phyloP scores from a whole-genome alignment of 2,329 filamentous ascomycete genomes.

The Westerdykella aurantiaca region DNA sequence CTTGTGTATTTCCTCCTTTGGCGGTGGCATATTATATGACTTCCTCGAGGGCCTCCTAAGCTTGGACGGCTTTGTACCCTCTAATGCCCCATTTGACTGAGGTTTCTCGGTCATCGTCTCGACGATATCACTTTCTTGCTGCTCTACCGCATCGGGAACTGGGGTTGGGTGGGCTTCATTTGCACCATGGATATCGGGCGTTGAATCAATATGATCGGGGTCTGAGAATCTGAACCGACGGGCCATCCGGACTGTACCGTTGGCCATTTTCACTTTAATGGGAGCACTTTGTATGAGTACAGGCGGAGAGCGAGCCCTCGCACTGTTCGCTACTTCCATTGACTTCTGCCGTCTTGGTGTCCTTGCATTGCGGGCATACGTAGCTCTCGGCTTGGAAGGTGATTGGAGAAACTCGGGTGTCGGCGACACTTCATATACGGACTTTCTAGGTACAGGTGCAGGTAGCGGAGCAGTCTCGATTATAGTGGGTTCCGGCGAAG shows the following conservation, averaged over 20 bases:
- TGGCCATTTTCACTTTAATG: not conserved
- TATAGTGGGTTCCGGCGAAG: conserved; percentile 3
- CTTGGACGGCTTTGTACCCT: conserved; percentile 1
- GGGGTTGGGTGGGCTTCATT: not conserved
- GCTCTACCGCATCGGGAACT: not conserved
- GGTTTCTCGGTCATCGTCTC: not conserved
- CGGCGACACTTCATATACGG: conserved; percentile 15
- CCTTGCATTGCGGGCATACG: conserved; percentile 12
- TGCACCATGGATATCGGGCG: not conserved
- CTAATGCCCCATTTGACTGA: conserved; percentile 1
- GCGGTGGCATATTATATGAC: conserved; percentile 2
- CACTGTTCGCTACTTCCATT: conserved; percentile 8
- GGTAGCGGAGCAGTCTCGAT: conserved; percentile 1
- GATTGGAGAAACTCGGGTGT: conserved; percentile 13
- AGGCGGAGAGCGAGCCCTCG: conserved; percentile 2
- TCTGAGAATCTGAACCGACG: conserved; percentile 5
- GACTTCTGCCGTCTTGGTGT: conserved; percentile 8
- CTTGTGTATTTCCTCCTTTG: not conserved
- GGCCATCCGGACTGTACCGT: conserved; percentile 1
- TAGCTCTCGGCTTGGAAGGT: conserved; percentile 7
- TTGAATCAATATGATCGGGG: conserved; percentile 8
- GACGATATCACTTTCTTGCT: conserved; percentile 4
- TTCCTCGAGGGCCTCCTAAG: conserved; percentile 9
- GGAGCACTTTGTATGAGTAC: not conserved
- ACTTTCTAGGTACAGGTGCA: conserved; percentile 4